These are phyloP conservation scores for Carex kokanica DNA, from an alignment of 176 grass and related monocot species.

Conservation along the genomic window DNA sequence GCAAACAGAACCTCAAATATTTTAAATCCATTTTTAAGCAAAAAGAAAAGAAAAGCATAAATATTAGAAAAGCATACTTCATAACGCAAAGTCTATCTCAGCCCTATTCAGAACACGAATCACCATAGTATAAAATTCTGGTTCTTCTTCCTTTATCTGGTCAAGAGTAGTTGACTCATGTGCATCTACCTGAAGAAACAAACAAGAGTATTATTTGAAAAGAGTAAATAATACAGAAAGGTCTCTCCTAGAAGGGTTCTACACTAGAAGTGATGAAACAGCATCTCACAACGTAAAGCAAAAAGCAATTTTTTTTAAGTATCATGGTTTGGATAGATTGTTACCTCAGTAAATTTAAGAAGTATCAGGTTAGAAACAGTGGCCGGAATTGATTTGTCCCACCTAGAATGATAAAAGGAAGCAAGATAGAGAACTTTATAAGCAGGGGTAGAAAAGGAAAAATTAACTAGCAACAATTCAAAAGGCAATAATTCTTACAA, in stretches of 20 bases:
- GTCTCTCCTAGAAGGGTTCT: neutral
- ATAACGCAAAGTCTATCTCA: slow-evolving; percentile 57
- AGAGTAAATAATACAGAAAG: slow-evolving; percentile 3
- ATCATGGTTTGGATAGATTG: neutral
- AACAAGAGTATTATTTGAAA: slow-evolving; percentile 10
- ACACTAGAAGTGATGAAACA: neutral
- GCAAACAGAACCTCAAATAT: neutral
- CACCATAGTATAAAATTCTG: slow-evolving; percentile 72
- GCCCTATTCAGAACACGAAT: slow-evolving; percentile 50
- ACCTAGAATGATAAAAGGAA: slow-evolving; percentile 43
- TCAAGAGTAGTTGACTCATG: slow-evolving; percentile 78
- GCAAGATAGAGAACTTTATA: neutral
- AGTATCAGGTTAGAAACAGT: slow-evolving; percentile 80
- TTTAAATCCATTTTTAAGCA: neutral
- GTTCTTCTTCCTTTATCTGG: slow-evolving; percentile 54
- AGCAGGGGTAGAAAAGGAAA: neutral
- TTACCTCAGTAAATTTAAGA: slow-evolving; percentile 91
- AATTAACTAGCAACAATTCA: neutral
- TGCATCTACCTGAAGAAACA: slow-evolving; percentile 44
- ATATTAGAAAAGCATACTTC: too few species aligned
- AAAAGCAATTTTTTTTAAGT: neutral
- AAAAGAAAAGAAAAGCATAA: neutral
- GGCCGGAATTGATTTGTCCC: slow-evolving; percentile 88
- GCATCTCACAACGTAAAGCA: neutral
- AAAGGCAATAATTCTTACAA: neutral